A percentile compares a stretch with the other conserved stretches of the same genome.
Evolutionary conservation across 495 filamentous ascomycete genomes (phyloP).

Genomic region (Amorphotheca resinae): DNA sequence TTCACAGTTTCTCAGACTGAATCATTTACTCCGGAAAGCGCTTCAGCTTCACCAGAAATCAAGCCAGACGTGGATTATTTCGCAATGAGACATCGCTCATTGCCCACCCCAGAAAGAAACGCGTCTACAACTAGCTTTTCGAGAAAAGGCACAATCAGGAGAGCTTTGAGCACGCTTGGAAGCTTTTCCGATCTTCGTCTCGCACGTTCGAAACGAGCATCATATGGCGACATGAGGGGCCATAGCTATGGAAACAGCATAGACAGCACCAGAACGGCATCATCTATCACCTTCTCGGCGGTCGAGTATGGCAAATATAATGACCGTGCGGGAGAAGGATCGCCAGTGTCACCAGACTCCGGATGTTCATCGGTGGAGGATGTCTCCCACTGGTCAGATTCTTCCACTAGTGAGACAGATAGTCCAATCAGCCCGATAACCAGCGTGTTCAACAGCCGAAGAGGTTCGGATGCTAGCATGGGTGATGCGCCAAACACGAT

Average conservation of each 20-base stretch:
- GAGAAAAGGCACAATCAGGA: slow-evolving; percentile 18
- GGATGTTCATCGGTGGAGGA: slow-evolving; percentile 9
- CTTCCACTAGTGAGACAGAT: slow-evolving; percentile 6
- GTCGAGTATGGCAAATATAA: neutral
- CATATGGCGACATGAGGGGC: slow-evolving; percentile 29
- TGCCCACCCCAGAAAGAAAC: slow-evolving; percentile 6
- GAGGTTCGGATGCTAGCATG: slow-evolving; percentile 1
- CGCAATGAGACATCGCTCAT: slow-evolving; percentile 21
- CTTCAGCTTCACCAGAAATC: slow-evolving; percentile 14
- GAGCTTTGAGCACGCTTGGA: slow-evolving; percentile 18
- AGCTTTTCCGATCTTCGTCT: slow-evolving; percentile 18
- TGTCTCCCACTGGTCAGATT: slow-evolving; percentile 13
- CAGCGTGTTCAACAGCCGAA: neutral
- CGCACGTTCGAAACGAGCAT: slow-evolving; percentile 11
- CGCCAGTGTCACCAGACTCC: slow-evolving; percentile 10
- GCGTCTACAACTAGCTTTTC: slow-evolving; percentile 16
- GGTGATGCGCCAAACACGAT: slow-evolving; percentile 2
- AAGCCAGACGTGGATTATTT: slow-evolving; percentile 33
- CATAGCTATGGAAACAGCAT: slow-evolving; percentile 33
- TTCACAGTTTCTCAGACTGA: slow-evolving; percentile 2
- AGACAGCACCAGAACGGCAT: slow-evolving; percentile 18
- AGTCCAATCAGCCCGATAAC: slow-evolving; percentile 1
- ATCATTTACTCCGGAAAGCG: neutral
- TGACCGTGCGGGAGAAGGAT: slow-evolving; percentile 5
- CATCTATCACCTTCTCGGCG: neutral